Evolutionary conservation across 1,139 yeast genomes (phyloP).

Genomic region (Candida sojae): DNA sequence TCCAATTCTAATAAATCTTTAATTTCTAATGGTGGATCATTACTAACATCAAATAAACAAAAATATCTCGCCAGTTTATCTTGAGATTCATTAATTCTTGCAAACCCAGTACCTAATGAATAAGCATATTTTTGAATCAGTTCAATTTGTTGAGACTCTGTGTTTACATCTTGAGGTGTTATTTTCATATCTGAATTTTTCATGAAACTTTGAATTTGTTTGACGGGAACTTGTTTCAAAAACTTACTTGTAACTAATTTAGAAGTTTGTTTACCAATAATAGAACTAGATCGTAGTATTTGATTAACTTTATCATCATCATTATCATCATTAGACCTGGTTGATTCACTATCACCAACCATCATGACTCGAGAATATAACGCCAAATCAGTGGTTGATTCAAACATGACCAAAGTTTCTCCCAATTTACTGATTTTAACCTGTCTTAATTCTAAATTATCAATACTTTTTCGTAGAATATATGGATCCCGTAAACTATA

Average conservation of each 20-base stretch:
- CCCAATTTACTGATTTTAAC: constrained; percentile 2
- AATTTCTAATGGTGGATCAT: constrained; percentile 24
- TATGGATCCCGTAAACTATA: constrained; percentile 26
- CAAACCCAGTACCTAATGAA: constrained; percentile 6
- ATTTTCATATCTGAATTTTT: neutral
- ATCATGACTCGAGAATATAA: constrained; percentile 4
- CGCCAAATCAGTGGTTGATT: constrained; percentile 7
- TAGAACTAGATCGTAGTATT: neutral
- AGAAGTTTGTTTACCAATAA: neutral
- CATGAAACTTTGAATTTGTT: neutral
- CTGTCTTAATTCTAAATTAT: constrained; percentile 11
- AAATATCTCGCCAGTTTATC: neutral
- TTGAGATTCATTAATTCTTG: constrained; percentile 3
- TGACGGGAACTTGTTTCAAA: constrained; percentile 12
- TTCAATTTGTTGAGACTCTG: constrained; percentile 8
- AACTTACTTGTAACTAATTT: neutral
- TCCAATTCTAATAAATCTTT: constrained; percentile 45
- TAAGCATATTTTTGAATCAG: constrained; percentile 12
- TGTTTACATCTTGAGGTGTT: neutral
- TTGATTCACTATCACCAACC: neutral
- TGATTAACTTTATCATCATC: neutral
- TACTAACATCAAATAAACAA: constrained; percentile 29
- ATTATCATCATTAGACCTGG: neutral
- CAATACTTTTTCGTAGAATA: constrained; percentile 16
- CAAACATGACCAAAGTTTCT: constrained; percentile 2